These are phyloP conservation scores for Yamadazyma conglobata DNA, from an alignment of 1,139 yeast species.

Conservation along the genomic window DNA sequence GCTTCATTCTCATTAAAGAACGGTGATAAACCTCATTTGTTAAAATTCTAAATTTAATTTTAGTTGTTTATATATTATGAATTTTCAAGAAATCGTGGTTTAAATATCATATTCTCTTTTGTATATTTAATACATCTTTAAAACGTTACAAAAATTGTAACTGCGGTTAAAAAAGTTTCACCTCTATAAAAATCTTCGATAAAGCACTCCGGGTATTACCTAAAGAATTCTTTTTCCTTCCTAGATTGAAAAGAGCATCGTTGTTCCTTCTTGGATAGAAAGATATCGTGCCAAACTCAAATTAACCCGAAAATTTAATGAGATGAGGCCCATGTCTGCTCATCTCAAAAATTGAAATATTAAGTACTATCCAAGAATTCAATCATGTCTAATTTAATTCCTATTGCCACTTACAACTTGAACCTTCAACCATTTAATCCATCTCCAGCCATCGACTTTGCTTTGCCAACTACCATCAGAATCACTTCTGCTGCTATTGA, in stretches of 20 bases:
- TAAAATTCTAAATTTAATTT: constrained; percentile 71
- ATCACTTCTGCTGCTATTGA: constrained; percentile 94
- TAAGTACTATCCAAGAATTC: constrained; percentile 11
- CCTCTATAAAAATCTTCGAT: too few relatives aligned
- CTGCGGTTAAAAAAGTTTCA: neutral
- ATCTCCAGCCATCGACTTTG: constrained; percentile 80
- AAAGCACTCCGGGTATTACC: too few relatives aligned
- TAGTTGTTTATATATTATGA: constrained; percentile 15
- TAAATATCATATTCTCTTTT: constrained; percentile 22
- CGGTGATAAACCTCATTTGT: constrained; percentile 99
- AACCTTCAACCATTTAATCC: constrained; percentile 85
- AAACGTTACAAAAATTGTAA: constrained; percentile 11
- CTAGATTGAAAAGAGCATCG: too few relatives aligned
- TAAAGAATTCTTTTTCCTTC: too few relatives aligned
- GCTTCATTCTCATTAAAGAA: constrained; percentile 95
- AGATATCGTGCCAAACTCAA: too few relatives aligned
- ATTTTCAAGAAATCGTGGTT: constrained; percentile 15
- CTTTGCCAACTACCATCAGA: constrained; percentile 84
- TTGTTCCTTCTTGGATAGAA: too few relatives aligned
- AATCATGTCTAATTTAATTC: constrained; percentile 65
- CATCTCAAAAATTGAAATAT: constrained; percentile 12
- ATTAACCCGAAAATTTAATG: too few relatives aligned
- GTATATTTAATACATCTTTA: constrained; percentile 36
- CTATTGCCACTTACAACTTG: constrained; percentile 81
- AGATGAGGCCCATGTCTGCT: too few relatives aligned